Base-by-base conservation (phyloP, 495 filamentous ascomycete genomes). In the Penicillium goetzii region DNA sequence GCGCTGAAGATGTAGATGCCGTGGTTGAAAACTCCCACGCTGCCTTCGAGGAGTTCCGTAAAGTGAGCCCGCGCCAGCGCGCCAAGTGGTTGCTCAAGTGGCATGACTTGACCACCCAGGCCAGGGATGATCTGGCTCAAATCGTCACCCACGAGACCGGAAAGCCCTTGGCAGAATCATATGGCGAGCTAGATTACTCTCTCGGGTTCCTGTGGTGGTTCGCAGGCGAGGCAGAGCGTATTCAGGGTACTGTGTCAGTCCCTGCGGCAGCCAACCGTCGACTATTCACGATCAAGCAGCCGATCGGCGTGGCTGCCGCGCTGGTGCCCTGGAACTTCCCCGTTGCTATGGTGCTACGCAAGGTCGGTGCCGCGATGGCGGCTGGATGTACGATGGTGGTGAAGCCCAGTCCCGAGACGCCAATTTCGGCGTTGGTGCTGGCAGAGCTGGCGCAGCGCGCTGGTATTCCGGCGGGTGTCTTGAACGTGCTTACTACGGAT, bases 211-310 rank as follows among this genome's bases (percentile, higher is more conserved):
- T 83, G 11, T 86, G 85, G 80, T 88, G 86, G 85, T 89, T 89
- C 68, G 75, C 83, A 0, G 86, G 85, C 8, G 89, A 92, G 68
- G 88, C 89, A 2, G 89, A 92, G 78, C 79, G 89, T 21, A 81
- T 91, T 14, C 84, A 86, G 6, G 89, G 89, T 28, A 81, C 81
- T 0, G 79, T 89, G 0, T 81, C 83, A 25, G 75, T 78, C 4
- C 80, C 88, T 10, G 72, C 86, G 0, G 74, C 82, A 0, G 84
- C 88, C 0, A 84, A 85, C 28, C 78, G 89, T n/a, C 79, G 89
- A 5, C 75, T 89, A 36, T 84, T 92, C 58, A 90, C 87, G 0
- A 78, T 91, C 61, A 90, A 90, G 76, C 89, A 91, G 74, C 85
- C 86, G 0, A 82, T 89, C 64, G 87, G 87, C 21, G 86, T 89